phyloP scores from a whole-genome alignment of 2,329 filamentous ascomycete genomes.

The Escovopsis sp. region DNA sequence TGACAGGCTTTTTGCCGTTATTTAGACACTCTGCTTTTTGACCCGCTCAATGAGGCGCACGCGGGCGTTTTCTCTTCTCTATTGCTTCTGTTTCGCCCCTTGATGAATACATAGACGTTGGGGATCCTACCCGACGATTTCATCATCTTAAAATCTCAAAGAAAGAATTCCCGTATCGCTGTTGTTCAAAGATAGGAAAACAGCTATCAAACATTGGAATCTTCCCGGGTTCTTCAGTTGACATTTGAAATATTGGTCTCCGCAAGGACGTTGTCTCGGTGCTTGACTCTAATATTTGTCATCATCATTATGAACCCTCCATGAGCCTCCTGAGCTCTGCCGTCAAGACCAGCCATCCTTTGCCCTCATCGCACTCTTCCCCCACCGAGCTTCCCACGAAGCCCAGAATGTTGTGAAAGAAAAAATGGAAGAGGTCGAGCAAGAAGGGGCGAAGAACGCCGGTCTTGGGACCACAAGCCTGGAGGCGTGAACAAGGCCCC shows the following conservation, averaged over 20 bases:
- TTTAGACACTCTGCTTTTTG: not conserved
- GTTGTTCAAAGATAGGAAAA: too few relatives aligned
- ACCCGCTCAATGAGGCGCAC: not conserved
- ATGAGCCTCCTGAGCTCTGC: constrained; percentile 19
- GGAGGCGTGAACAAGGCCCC: constrained; percentile 20
- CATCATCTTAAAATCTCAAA: too few relatives aligned
- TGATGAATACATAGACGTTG: not conserved
- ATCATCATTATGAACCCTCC: constrained; percentile 70
- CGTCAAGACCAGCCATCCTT: not conserved
- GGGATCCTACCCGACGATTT: not conserved
- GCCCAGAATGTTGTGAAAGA: constrained; percentile 20
- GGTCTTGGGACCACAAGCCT: constrained; percentile 8
- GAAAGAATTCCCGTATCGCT: too few relatives aligned
- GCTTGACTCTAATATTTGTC: constrained; percentile 94
- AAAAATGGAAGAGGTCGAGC: too few relatives aligned
- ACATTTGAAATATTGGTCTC: constrained; percentile 12
- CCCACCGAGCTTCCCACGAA: constrained; percentile 26
- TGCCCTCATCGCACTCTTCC: too few relatives aligned
- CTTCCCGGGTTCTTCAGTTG: constrained; percentile 6
- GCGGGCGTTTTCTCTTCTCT: not conserved
- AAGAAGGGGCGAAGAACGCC: too few relatives aligned
- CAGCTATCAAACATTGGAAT: too few relatives aligned
- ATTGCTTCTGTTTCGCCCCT: not conserved
- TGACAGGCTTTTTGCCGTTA: too few relatives aligned
- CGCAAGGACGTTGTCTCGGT: constrained; percentile 44